Conservation (phyloP, 2,329 filamentous ascomycete genomes). For the Pyrenophora tritici-repentis region DNA sequence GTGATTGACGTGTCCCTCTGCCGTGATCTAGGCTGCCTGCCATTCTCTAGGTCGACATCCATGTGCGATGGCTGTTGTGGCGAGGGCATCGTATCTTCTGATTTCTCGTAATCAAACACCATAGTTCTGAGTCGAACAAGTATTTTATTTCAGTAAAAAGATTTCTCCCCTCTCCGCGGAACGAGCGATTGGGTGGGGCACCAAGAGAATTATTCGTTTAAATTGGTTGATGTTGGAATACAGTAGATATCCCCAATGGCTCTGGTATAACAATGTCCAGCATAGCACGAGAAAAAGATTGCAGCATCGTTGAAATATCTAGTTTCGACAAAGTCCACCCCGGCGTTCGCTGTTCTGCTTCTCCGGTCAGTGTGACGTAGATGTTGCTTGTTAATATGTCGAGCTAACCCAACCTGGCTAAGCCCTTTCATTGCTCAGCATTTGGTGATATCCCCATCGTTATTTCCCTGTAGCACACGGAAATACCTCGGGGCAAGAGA, state of each 20-base stretch:
- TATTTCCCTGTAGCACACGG: conserved; percentile 5
- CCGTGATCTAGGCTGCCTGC: conserved; percentile 15
- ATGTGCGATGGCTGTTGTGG: not conserved
- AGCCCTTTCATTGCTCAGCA: not conserved
- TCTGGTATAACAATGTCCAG: not conserved
- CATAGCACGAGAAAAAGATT: not conserved
- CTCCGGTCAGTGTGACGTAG: conserved; percentile 10
- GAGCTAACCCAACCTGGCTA: conserved; percentile 1
- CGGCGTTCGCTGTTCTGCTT: not conserved
- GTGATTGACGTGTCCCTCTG: conserved; percentile 14
- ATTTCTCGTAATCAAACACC: not conserved
- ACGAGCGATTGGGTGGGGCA: too few relatives aligned
- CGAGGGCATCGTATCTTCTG: not conserved
- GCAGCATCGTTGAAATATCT: not conserved
- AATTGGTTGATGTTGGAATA: too few relatives aligned
- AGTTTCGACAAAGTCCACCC: not conserved
- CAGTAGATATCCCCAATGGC: too few relatives aligned
- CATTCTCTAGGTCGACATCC: conserved; percentile 15
- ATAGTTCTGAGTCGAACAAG: not conserved
- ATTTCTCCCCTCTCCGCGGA: too few relatives aligned
- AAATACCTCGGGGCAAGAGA: not conserved
- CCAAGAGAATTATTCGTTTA: too few relatives aligned
- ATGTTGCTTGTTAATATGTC: not conserved
- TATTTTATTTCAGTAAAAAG: not conserved
- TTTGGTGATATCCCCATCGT: not conserved